Conservation (phyloP, 2,329 filamentous ascomycete genomes). For the Plenodomus biglobosus region DNA sequence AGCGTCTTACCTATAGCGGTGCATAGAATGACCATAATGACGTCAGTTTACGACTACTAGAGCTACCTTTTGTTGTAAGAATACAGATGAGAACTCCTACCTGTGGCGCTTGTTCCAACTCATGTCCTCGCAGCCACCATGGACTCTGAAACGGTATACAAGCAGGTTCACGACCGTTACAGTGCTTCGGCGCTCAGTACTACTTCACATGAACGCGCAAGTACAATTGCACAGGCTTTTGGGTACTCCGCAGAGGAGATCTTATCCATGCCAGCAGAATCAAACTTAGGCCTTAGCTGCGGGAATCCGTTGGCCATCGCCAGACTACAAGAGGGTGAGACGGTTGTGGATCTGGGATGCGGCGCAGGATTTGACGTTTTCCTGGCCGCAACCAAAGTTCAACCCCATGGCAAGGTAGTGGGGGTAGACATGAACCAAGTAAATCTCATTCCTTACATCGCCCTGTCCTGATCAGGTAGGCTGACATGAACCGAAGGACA, state of each 20-base stretch:
- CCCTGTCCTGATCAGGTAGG: conserved; percentile 1
- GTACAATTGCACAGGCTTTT: conserved; percentile 14
- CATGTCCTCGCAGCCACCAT: too few species aligned
- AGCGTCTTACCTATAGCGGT: too few species aligned
- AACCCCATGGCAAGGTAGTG: conserved; percentile 52
- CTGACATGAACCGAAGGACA: conserved; percentile 48
- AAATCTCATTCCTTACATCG: conserved; percentile 1
- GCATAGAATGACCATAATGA: too few species aligned
- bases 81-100: too few species aligned
- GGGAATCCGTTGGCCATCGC: conserved; percentile 57
- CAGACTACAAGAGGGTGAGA: conserved; percentile 56
- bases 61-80: too few species aligned
- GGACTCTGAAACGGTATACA: conserved; percentile 10
- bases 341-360: conserved; percentile 59
- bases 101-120: too few species aligned
- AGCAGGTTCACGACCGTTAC: conserved; percentile 14
- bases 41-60: too few species aligned
- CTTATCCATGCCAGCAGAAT: conserved; percentile 47
- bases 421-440: conserved; percentile 65
- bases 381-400: conserved; percentile 55
- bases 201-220: background rate
- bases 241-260: conserved; percentile 50
- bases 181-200: conserved; percentile 8
- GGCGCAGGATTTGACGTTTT: conserved; percentile 63
- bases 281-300: conserved; percentile 59